Percentiles rank a stretch among this genome's conserved stretches.
Evolutionary conservation across 768 basidiomycete genomes (phyloP).

Genomic region (Lactarius indigo): DNA sequence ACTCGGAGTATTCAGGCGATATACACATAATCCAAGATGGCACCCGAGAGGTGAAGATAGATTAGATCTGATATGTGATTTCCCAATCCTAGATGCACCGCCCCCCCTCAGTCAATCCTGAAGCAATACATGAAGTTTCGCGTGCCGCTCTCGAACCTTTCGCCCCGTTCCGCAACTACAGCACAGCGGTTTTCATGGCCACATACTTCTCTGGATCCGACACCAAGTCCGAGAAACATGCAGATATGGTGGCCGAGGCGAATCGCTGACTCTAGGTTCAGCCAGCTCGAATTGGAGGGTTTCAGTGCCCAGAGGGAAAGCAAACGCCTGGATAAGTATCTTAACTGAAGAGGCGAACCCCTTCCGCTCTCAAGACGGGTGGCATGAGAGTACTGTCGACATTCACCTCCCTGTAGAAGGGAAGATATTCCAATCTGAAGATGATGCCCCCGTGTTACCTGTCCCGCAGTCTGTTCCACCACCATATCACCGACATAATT

Average conservation of each 20-base stretch:
- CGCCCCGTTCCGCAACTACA: neutral
- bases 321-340: neutral
- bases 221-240: neutral
- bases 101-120: neutral
- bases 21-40: neutral
- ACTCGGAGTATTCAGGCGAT: neutral
- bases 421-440: neutral
- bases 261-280: neutral
- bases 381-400: neutral
- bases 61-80: neutral
- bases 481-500: neutral
- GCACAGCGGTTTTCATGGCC: neutral
- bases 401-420: neutral
- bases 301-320: neutral
- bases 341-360: neutral
- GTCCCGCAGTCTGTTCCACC: neutral
- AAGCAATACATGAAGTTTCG: neutral
- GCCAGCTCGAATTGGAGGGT: neutral
- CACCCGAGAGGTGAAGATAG: neutral
- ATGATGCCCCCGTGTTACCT: neutral
- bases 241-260: neutral
- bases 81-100: neutral
- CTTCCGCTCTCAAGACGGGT: neutral
- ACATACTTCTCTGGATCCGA: neutral
- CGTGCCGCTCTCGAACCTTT: neutral